Evolutionary conservation across 2,329 filamentous ascomycete species (phyloP).

Genomic region (Lasiodiplodia sp.): DNA sequence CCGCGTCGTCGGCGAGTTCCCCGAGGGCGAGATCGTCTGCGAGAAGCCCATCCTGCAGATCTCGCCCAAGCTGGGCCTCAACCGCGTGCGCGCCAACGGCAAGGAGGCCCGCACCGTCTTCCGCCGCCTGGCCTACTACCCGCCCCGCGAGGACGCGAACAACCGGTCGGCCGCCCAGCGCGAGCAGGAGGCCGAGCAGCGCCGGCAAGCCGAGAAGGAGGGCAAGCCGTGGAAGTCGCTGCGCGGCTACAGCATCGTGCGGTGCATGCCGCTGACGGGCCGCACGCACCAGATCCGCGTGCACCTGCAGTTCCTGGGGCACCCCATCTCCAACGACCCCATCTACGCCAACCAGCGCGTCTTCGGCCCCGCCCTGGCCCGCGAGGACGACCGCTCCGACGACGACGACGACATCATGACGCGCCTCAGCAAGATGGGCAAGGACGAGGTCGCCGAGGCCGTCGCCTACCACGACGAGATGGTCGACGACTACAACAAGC

Average conservation of each 20-base stretch:
- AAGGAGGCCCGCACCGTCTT: constrained; percentile 92
- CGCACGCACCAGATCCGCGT: constrained; percentile 95
- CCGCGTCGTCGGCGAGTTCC: constrained; percentile 88
- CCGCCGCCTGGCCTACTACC: constrained; percentile 90
- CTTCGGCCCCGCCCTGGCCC: constrained; percentile 82
- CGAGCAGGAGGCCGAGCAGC: constrained; percentile 32
- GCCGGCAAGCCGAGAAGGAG: constrained; percentile 39
- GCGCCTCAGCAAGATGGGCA: constrained; percentile 87
- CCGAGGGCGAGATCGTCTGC: constrained; percentile 88
- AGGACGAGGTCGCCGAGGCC: constrained; percentile 88
- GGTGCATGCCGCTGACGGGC: constrained; percentile 91
- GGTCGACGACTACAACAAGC: constrained; percentile 87
- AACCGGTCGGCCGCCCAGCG: constrained; percentile 28
- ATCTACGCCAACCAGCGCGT: constrained; percentile 96
- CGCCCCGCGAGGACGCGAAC: constrained; percentile 53
- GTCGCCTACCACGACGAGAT: constrained; percentile 94
- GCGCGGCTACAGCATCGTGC: constrained; percentile 90
- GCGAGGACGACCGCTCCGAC: constrained; percentile 69
- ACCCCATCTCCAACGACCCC: constrained; percentile 96
- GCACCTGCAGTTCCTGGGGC: constrained; percentile 90
- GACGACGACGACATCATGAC: constrained; percentile 91
- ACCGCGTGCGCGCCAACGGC: constrained; percentile 91
- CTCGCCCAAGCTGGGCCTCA: constrained; percentile 92
- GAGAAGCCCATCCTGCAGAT: constrained; percentile 94
- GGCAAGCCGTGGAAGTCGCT: constrained; percentile 59